phyloP scores from a whole-genome alignment of 2,329 filamentous ascomycete species.

The Sporothrix globosa region DNA sequence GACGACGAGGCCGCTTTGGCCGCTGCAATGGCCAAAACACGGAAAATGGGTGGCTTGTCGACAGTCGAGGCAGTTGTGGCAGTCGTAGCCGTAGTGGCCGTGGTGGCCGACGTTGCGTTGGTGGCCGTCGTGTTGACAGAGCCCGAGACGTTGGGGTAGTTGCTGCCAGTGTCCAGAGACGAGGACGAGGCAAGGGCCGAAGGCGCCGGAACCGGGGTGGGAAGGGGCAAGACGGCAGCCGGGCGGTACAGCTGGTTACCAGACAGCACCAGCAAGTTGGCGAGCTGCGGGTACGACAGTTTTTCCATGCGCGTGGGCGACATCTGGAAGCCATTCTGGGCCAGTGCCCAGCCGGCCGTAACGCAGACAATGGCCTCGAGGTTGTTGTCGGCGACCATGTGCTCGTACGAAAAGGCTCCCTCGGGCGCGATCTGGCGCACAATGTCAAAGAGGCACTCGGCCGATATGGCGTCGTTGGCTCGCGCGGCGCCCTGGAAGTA shows the following conservation, averaged over 20 bases:
- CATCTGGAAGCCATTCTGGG: slow-evolving; percentile 22
- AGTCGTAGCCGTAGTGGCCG: not conserved
- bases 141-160: not conserved
- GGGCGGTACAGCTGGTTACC: slow-evolving; percentile 29
- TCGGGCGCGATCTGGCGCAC: slow-evolving; percentile 33
- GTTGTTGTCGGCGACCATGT: slow-evolving; percentile 5
- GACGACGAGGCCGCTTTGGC: not conserved
- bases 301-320: not conserved
- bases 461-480: not conserved
- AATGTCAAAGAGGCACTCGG: slow-evolving; percentile 28
- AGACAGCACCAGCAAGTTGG: slow-evolving; percentile 32
- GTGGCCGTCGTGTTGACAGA: not conserved
- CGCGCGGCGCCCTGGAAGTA: slow-evolving; percentile 30
- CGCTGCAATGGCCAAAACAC: slow-evolving; percentile 1
- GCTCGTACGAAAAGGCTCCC: slow-evolving; percentile 29
- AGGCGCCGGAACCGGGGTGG: not conserved
- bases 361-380: slow-evolving; percentile 31
- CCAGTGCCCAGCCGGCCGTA: slow-evolving; percentile 34
- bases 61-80: not conserved
- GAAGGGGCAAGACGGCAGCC: not conserved
- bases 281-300: slow-evolving; percentile 30
- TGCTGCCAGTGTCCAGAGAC: not conserved
- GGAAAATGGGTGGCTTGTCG: slow-evolving; percentile 16
- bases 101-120: not conserved
- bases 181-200: not conserved